These are phyloP conservation scores for Acorus gramineus DNA, from an alignment of 106 monocot species.

Conservation along the genomic window DNA sequence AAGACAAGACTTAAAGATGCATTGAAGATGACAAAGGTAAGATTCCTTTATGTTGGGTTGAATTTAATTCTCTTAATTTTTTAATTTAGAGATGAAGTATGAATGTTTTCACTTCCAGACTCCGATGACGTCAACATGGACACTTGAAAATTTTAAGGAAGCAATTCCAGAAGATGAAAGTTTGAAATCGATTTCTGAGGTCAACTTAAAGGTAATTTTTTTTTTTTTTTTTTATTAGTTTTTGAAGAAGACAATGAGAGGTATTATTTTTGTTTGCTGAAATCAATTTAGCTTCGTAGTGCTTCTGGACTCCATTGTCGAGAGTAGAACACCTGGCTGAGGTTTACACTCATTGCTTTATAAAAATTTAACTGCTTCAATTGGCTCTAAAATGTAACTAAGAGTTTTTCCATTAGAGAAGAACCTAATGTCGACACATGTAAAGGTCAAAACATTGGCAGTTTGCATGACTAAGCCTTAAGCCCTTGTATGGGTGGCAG, in stretches of 20 bases:
- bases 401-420: too few relatives aligned
- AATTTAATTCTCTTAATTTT: not conserved
- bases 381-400: too few relatives aligned
- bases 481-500: too few relatives aligned
- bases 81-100: not conserved
- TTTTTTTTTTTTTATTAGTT: not conserved
- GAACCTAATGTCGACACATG: too few relatives aligned
- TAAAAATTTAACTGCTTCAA: too few relatives aligned
- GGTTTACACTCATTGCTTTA: too few relatives aligned
- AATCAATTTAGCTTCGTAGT: too few relatives aligned
- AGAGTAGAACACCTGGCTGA: too few relatives aligned
- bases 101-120: constrained; percentile 43
- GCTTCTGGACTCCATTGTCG: too few relatives aligned
- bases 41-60: not conserved
- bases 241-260: not conserved
- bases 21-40: constrained; percentile 65
- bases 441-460: too few relatives aligned
- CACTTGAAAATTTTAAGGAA: constrained; percentile 61
- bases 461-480: too few relatives aligned
- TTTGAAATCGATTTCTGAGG: constrained; percentile 61
- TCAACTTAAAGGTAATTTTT: constrained; percentile 63
- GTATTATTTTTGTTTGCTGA: too few relatives aligned
- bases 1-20: constrained; percentile 71
- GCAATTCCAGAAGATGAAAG: constrained; percentile 31
- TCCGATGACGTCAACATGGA: constrained; percentile 47